phyloP scores from a whole-genome alignment of 257 asterid genomes.

The Knoxia roxburghii region DNA sequence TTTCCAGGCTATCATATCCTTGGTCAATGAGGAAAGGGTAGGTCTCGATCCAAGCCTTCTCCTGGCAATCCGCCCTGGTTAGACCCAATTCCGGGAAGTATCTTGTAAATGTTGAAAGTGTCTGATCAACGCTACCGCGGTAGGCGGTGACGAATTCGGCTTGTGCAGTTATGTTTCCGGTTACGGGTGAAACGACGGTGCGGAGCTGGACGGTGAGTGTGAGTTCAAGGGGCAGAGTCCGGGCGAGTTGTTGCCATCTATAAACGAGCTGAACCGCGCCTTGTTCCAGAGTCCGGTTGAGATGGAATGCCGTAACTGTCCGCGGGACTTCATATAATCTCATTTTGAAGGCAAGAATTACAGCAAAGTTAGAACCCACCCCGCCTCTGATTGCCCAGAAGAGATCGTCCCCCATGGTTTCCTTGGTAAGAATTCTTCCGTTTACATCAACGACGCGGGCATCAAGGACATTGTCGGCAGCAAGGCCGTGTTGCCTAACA shows the following conservation, averaged over 20 bases:
- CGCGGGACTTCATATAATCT: neutral
- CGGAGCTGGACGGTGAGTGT: neutral
- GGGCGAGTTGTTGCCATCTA: slow-evolving; percentile 9
- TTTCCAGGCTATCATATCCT: neutral
- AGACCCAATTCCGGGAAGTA: slow-evolving; percentile 1
- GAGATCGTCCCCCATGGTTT: slow-evolving; percentile 7
- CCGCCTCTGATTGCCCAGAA: slow-evolving; percentile 4
- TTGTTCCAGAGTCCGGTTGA: neutral
- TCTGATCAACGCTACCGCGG: neutral
- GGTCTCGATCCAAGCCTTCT: neutral
- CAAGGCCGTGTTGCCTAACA: neutral
- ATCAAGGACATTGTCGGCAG: slow-evolving; percentile 4
- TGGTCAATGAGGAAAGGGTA: neutral
- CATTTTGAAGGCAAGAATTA: neutral
- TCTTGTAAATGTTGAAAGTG: neutral
- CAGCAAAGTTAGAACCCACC: neutral
- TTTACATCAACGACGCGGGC: neutral
- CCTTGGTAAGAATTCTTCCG: neutral
- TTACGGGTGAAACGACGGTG: neutral
- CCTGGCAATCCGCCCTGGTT: neutral
- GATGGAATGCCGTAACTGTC: neutral
- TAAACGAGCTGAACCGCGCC: neutral
- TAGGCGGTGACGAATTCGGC: neutral
- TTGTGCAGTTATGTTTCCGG: neutral
- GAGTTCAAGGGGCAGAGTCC: neutral